phyloP scores from a whole-genome alignment of 441 rosid genomes.

The Isatis lusitanica region DNA sequence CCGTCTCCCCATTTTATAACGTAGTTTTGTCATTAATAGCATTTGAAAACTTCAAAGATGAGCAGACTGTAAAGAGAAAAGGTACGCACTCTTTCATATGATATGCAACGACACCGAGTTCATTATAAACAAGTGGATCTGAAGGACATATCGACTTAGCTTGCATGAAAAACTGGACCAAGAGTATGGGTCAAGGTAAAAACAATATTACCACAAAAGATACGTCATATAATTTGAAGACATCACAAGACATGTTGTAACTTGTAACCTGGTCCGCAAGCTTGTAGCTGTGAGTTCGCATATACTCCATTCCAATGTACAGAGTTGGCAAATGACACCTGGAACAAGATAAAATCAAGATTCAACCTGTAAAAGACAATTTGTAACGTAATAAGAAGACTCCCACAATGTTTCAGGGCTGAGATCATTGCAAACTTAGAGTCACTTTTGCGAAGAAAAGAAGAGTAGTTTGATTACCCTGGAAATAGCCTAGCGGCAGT shows the following conservation, averaged over 20 bases:
- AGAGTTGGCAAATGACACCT: slow-evolving; percentile 98
- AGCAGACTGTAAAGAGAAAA: slow-evolving; percentile 22
- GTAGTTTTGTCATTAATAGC: slow-evolving; percentile 5
- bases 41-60: not conserved
- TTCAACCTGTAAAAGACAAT: slow-evolving; percentile 67
- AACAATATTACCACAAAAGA: slow-evolving; percentile 10
- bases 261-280: slow-evolving; percentile 90
- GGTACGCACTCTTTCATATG: slow-evolving; percentile 85
- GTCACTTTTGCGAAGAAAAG: slow-evolving; percentile 1
- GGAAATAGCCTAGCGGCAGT: slow-evolving; percentile 94
- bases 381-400: slow-evolving; percentile 48
- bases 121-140: slow-evolving; percentile 93
- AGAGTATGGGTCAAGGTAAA: slow-evolving; percentile 9
- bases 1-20: not conserved
- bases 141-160: slow-evolving; percentile 85
- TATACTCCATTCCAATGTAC: slow-evolving; percentile 99
- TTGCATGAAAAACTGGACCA: slow-evolving; percentile 85
- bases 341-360: slow-evolving; percentile 80
- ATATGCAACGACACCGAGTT: slow-evolving; percentile 95
- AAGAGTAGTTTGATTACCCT: slow-evolving; percentile 53
- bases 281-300: slow-evolving; percentile 95
- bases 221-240: not conserved
- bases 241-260: not conserved
- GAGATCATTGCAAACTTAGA: slow-evolving; percentile 1
- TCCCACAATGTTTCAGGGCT: slow-evolving; percentile 33